Percentiles rank a stretch among this genome's conserved stretches.
phyloP scores from a whole-genome alignment of 441 rosid species.

The Manihot esculenta region DNA sequence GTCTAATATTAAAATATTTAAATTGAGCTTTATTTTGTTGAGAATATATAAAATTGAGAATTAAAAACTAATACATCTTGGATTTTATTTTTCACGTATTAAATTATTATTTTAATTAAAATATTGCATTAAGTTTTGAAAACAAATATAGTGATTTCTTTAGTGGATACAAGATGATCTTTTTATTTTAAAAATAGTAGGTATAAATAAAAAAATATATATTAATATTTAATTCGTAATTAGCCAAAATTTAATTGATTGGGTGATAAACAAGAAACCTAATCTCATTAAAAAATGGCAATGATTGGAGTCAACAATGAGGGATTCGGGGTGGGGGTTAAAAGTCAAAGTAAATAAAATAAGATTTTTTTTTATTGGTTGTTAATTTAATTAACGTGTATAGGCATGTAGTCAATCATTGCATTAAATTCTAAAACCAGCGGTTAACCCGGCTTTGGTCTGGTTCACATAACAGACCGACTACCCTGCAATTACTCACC shows the following conservation, averaged over 20 bases:
- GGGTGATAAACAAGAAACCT: slow-evolving; percentile 8
- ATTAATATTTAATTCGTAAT: no score
- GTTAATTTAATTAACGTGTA: not conserved
- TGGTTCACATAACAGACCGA: slow-evolving; percentile 44
- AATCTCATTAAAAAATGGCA: slow-evolving; percentile 22
- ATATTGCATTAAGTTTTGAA: no score
- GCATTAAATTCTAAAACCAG: slow-evolving; percentile 35
- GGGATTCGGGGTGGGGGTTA: slow-evolving; percentile 1
- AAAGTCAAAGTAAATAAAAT: slow-evolving; percentile 28
- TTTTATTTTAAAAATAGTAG: no score
- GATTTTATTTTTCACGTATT: no score
- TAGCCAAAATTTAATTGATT: not conserved
- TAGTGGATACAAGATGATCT: no score
- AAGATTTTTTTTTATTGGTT: not conserved
- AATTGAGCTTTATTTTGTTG: no score
- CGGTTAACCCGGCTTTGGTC: slow-evolving; percentile 43
- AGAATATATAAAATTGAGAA: no score
- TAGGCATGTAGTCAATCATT: slow-evolving; percentile 55
- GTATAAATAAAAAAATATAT: no score
- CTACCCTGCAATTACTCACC: slow-evolving; percentile 4
- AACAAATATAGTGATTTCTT: no score
- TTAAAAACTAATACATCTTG: no score
- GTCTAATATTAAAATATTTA: no score
- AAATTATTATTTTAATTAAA: no score
- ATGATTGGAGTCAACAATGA: slow-evolving; percentile 35